Evolutionary conservation across 2,329 filamentous ascomycete species (phyloP), one percentile per base, ranked within the genome.

Genomic region (Paraconiothyrium sp.): DNA sequence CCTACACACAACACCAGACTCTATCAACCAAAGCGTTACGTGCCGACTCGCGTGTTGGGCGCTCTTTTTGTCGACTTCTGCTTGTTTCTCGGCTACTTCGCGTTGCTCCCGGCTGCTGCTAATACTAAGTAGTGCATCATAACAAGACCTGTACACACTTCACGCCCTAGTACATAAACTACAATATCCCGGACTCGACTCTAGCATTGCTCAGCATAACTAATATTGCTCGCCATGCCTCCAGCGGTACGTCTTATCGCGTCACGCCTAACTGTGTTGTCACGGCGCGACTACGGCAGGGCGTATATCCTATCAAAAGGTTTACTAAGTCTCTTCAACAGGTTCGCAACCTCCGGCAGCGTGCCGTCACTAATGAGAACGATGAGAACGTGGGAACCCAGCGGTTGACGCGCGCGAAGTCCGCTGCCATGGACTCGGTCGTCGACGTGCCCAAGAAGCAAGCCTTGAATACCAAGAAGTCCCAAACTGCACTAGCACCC

Each of bases 381-480:
- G 94, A 97, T 79, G 95, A 97, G 84, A 97, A 97, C 79, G 80
- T 79, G 61, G 81, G 84, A 61, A 89, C 91, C 64, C 92, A 91
- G 82, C 93, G 94, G 82, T 84, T 97, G 78, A 98, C 95, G 73
- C 89, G 95, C 82, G 94, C 95, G 69, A 97, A 98, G 84, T 89
- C 93, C 56, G 92, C 93, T 61, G 90, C 91, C 51, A 85, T 87
- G 44, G 78, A 78, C 78, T 64, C 85, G 48, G 70, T 72, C 70
- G 89, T 90, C 70, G 90, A 90, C 57, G 80, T 82, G 58, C 80
- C 83, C 27, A 88, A 83, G 77, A 84, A 84, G 78, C 68, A 84
- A 78, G 70, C 73, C 14, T 68, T 81, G 52, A 72, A 73, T 46
- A 76, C 80, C 39, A 84, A 83, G 75, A 82, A 82, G 71, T 77